Evolutionary conservation across 2,329 filamentous ascomycete genomes (phyloP).

Genomic region (Fusarium verrucosum): DNA sequence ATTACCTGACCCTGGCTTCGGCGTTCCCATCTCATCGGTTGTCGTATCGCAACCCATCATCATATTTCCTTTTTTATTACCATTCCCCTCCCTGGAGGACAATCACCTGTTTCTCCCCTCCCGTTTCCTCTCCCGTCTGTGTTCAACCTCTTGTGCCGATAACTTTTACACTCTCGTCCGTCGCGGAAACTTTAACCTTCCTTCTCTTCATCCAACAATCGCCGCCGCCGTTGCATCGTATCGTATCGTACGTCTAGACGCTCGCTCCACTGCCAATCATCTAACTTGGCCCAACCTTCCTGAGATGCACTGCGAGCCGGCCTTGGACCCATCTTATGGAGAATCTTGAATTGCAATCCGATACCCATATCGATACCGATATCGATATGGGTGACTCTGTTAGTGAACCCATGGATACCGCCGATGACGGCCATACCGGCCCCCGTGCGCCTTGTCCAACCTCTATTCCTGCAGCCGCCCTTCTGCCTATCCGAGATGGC

Average conservation of each 20-base stretch:
- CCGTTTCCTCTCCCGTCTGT: conserved; percentile 17
- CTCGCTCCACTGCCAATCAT: not conserved
- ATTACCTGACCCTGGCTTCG: conserved; percentile 27
- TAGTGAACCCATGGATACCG: conserved; percentile 42
- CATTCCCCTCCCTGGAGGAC: conserved; percentile 41
- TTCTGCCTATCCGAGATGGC: conserved; percentile 39
- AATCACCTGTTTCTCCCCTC: conserved; percentile 43
- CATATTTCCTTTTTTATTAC: conserved; percentile 42
- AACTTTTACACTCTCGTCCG: conserved; percentile 15
- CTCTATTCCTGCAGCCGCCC: conserved; percentile 33
- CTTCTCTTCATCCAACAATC: not conserved
- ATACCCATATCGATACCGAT: conserved; percentile 36
- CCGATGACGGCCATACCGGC: conserved; percentile 33
- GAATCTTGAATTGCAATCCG: conserved; percentile 30
- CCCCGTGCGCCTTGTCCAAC: conserved; percentile 32
- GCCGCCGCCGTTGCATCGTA: not conserved
- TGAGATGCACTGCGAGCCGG: conserved; percentile 42
- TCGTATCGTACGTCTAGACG: too few species aligned
- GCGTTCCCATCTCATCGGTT: conserved; percentile 20
- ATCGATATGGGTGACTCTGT: conserved; percentile 37
- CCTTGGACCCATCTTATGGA: conserved; percentile 39
- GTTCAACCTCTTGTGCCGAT: conserved; percentile 15
- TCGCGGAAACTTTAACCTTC: not conserved
- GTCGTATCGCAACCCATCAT: conserved; percentile 13
- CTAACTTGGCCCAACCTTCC: conserved; percentile 4